Evolutionary conservation across 148 eudicot species (phyloP).

Genomic region (Rheum nobile): DNA sequence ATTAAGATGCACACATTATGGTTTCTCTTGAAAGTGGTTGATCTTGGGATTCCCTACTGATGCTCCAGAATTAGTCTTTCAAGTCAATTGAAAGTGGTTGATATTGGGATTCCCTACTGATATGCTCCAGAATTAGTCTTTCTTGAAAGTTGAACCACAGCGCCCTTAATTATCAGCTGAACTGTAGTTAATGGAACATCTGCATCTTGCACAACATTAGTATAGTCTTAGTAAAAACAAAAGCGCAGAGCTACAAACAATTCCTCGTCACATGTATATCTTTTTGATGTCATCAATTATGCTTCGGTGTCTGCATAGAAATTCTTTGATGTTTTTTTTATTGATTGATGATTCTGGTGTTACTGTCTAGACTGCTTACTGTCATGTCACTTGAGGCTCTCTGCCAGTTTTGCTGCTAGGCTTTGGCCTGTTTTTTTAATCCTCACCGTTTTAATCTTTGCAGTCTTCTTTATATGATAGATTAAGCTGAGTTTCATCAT

Average conservation of each 20-base stretch:
- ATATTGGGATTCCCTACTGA: neutral
- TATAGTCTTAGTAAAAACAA: neutral
- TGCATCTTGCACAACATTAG: neutral
- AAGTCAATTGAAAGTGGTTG: too few relatives aligned
- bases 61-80: too few relatives aligned
- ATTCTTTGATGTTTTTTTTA: too few relatives aligned
- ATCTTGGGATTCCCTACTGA: neutral
- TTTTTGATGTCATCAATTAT: neutral
- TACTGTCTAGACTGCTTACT: neutral
- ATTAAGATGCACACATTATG: neutral
- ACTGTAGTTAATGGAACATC: neutral
- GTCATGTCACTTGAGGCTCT: neutral
- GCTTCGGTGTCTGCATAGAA: too few relatives aligned
- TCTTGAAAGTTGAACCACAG: too few relatives aligned
- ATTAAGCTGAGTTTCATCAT: neutral
- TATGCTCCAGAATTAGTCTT: neutral
- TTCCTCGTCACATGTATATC: neutral
- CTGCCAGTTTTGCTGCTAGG: neutral
- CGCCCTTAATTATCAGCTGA: neutral
- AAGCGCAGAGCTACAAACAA: neutral
- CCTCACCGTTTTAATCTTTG: too few relatives aligned
- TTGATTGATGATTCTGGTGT: neutral
- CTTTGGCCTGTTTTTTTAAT: neutral
- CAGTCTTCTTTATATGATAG: neutral
- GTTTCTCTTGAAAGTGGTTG: neutral